These are phyloP conservation scores for Ceratobasidium sp. DNA, from an alignment of 1,284 basidiomycete species.

Conservation along the genomic window DNA sequence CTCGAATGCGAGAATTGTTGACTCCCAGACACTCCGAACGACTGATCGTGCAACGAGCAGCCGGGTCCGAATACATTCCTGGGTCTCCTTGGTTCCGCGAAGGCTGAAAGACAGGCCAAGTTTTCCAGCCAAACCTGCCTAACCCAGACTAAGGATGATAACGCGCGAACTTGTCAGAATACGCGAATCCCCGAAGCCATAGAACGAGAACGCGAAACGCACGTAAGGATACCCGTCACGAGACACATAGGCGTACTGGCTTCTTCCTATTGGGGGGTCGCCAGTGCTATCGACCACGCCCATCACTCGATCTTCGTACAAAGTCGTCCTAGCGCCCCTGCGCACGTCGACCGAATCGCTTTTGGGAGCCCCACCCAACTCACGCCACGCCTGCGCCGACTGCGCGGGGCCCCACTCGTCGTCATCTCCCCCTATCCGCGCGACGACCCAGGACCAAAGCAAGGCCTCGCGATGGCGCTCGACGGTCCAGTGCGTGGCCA, in stretches of 20 bases:
- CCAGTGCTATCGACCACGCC: constrained; percentile 29
- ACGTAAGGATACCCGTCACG: constrained; percentile 31
- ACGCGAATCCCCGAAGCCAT: constrained; percentile 3
- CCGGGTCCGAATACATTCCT: constrained; percentile 23
- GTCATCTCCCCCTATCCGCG: background rate
- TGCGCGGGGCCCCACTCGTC: background rate
- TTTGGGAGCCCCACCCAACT: background rate
- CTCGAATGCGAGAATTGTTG: constrained; percentile 33
- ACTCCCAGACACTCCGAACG: background rate
- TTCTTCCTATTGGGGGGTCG: constrained; percentile 22
- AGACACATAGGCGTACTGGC: constrained; percentile 14
- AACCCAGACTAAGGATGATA: background rate
- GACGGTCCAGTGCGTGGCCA: constrained; percentile 37
- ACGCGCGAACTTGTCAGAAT: background rate
- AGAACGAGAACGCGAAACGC: constrained; percentile 7
- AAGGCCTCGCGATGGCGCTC: constrained; percentile 42
- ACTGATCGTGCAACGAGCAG: constrained; percentile 15
- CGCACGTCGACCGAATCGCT: background rate
- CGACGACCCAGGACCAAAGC: constrained; percentile 34
- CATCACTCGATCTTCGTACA: constrained; percentile 22
- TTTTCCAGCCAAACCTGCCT: constrained; percentile 36
- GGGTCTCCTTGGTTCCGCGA: background rate
- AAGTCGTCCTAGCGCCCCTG: background rate
- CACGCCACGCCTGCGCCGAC: background rate
- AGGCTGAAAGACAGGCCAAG: constrained; percentile 28